phyloP scores from a whole-genome alignment of 2,329 filamentous ascomycete genomes.

The Leptographium galeiforme region DNA sequence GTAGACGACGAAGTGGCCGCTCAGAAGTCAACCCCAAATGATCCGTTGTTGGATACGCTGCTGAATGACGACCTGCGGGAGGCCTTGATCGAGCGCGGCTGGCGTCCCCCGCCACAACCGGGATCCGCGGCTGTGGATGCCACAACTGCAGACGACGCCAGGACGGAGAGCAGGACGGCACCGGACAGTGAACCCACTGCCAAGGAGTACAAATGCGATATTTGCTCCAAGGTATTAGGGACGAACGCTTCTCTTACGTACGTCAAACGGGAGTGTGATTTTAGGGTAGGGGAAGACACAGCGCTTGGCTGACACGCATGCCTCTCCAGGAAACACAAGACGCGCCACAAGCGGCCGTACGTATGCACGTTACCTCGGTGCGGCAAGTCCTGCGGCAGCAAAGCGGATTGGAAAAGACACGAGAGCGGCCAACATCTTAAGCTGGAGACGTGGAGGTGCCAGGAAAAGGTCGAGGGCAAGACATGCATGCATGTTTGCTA shows the following conservation, averaged over 20 bases:
- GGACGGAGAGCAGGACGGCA: no score
- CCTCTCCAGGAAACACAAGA: conserved; percentile 59
- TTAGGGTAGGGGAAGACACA: not conserved
- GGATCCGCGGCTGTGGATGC: no score
- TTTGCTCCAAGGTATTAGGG: not conserved
- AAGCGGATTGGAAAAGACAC: conserved; percentile 89
- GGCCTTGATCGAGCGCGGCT: no score
- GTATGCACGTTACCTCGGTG: conserved; percentile 54
- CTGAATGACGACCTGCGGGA: no score
- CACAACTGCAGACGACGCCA: no score
- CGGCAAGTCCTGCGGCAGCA: conserved; percentile 67
- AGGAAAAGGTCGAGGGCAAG: conserved; percentile 18
- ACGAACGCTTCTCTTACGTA: not conserved
- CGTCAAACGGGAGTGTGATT: not conserved
- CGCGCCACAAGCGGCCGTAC: conserved; percentile 69
- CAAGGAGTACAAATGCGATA: no score
- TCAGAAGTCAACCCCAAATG: no score
- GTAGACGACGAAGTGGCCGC: no score
- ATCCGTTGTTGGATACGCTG: no score
- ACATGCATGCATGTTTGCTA: conserved; percentile 18
- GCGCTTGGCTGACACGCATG: not conserved
- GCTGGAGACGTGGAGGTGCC: conserved; percentile 53
- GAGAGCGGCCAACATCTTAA: conserved; percentile 69
- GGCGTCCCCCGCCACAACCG: no score
- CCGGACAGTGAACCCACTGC: no score